Evolutionary conservation across 2,329 filamentous ascomycete species (phyloP), one percentile per base, ranked within the genome.

Genomic region (Colletotrichum sp.): DNA sequence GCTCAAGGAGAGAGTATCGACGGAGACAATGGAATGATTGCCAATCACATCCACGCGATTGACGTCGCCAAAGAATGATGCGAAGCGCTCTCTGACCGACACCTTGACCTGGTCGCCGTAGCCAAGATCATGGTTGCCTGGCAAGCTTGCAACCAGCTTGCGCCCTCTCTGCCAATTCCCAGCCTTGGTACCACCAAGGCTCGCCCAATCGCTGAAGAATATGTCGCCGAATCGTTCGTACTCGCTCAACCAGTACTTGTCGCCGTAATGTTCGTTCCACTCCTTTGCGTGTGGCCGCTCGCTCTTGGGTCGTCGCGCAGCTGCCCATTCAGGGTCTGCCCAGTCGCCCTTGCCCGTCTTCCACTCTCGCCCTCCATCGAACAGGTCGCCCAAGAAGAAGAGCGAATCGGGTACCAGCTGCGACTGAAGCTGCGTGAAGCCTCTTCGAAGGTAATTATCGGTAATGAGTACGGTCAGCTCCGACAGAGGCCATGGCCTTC

Each of bases 321-420:
- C 85, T 26, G 89, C 89, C 92, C 92, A 93, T 77, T 87, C 87
- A 2, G 91, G 90, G 78, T 93, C 92, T 28, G 88, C 85, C 68
- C 92, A 92, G 62, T 89, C 84, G 59, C 91, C 93, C 28, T 88
- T 88, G 4, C 85, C 87, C 15, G 96, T 96, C 79, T 93, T 94
- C 97, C 97, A 99, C 87, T 99, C 97, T 79, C 97, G 91, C 10
- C 97, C 97, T 6, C 97, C 97, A 82, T 99, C 97, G 81, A 99
- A 98, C 1, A 99, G 87, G 82, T 99, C 97, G 9, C 97, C 97
- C 0, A 99, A 88, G 82, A 99, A 99, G 82, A 98, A 92, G 1
- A 98, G 88, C 18, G 95, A 96, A 82, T 98, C 95, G 0, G 97
- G 97, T n/a, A 91, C 91, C 16, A 99, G 88, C 21, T 91, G 87